Evolutionary conservation across 2,329 filamentous ascomycete species (phyloP).

Genomic region (Fusarium sp.): DNA sequence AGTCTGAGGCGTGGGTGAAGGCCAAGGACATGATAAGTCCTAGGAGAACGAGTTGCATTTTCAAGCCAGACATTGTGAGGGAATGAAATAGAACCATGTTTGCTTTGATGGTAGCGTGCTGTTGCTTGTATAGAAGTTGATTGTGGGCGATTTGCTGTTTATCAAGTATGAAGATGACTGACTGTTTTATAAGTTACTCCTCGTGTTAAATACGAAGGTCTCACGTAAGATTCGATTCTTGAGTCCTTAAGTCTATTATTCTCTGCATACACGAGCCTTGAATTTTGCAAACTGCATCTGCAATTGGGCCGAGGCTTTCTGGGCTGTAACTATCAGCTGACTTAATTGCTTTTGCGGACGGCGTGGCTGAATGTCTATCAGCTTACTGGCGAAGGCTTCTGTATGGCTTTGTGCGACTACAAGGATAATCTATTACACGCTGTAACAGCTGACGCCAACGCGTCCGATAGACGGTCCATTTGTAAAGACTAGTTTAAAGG

Average conservation of each 20-base stretch:
- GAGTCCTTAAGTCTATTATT: not conserved
- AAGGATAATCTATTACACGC: too few relatives aligned
- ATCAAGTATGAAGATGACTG: not conserved
- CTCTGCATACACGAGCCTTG: not conserved
- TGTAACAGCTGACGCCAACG: too few relatives aligned
- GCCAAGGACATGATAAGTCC: not conserved
- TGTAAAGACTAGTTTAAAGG: too few relatives aligned
- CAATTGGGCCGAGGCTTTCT: not conserved
- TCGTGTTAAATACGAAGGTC: not conserved
- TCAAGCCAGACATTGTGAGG: not conserved
- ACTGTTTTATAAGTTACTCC: not conserved
- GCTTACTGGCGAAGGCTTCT: too few relatives aligned
- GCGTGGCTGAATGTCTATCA: too few relatives aligned
- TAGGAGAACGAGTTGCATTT: not conserved
- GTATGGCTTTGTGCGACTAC: too few relatives aligned
- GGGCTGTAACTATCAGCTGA: not conserved
- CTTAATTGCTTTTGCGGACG: not conserved
- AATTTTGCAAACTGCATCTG: not conserved
- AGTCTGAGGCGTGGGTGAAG: rapidly evolving
- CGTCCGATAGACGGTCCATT: too few relatives aligned
- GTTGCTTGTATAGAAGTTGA: not conserved
- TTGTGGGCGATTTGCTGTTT: not conserved
- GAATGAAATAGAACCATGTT: not conserved
- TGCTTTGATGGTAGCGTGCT: not conserved
- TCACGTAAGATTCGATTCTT: not conserved